These are phyloP conservation scores for Rhizophora apiculata DNA, from an alignment of 345 rosid genomes.

Conservation along the genomic window DNA sequence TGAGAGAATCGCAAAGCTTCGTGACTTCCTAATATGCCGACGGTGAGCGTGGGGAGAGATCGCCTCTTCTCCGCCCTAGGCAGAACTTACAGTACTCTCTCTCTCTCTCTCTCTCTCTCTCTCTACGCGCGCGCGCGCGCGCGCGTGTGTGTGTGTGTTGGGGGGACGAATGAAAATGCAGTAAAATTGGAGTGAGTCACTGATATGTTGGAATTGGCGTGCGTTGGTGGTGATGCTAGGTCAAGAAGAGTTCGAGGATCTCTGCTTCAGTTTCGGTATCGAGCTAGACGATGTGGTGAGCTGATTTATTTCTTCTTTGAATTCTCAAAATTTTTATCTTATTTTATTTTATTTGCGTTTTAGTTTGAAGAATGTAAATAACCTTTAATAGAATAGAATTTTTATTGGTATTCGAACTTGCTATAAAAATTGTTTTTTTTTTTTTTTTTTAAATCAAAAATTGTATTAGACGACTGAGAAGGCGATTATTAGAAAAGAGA, in stretches of 20 bases:
- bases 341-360: no score
- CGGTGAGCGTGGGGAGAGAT: conserved; percentile 78
- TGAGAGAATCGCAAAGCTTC: no score
- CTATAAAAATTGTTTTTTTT: no score
- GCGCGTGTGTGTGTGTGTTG: no score
- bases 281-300: conserved; percentile 96
- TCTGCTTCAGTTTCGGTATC: conserved; percentile 87
- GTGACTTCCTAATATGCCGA: conserved; percentile 54
- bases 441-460: no score
- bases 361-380: background rate
- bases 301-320: background rate
- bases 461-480: conserved; percentile 71
- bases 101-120: background rate
- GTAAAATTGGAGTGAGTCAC: no score
- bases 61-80: conserved; percentile 69
- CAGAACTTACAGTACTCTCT: conserved; percentile 48
- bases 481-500: conserved; percentile 81
- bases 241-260: conserved; percentile 74
- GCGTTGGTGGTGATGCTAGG: conserved; percentile 33
- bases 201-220: background rate
- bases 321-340: background rate
- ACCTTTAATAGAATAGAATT: no score
- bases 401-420: no score
- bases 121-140: no score
- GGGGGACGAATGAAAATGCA: no score